Base-by-base conservation (phyloP, 768 basidiomycete species). In the Xerocomus potaroensis region DNA sequence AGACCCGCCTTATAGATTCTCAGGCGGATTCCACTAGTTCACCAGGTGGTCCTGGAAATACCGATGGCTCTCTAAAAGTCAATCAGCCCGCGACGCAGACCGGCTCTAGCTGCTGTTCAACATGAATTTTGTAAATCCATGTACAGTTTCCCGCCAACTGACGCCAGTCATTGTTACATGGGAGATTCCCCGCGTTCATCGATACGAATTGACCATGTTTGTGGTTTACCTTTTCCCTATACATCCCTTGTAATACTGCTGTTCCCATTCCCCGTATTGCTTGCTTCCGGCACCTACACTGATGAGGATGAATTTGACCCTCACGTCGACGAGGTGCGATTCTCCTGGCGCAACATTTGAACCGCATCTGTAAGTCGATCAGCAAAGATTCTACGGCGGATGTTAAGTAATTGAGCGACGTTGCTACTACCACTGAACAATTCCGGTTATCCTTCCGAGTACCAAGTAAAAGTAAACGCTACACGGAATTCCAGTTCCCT, bases 1-100 rank as follows among this genome's bases (percentile, higher is more conserved):
- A 98, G 75, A 79, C 90, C 41, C 90, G 96, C 38, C 76, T 98
- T 55, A 97, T 98, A 63, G 96, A 98, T 69, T 91, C 93, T 11
- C 87, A 91, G 69, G 84, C 79, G 19, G 87, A 88, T 38, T 72
- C 73, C 19, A 67, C 70, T 18, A 72, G 69, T 32, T 62, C 75
- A 12, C 23, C 64, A 1, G 58, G 63, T 16, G 68, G 63, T 27
- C 65, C 67, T 15, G 56, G 72, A 27, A 59, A 69, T n/a, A 58
- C 69, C 14, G 75, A 79, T 32, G 83, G 80, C 29, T 77, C 83
- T 16, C 78, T 87, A 36, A 78, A 77, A 52, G 83, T 86, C 53
- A 81, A 79, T 58, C 81, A 82, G 58, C 79, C 82, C 32, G 59
- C 72, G 37, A 57, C 69, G 32, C 73, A 73, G 56, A 51, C 69